Base-by-base conservation (phyloP, 2,329 filamentous ascomycete genomes). In the Colletotrichum eleusines region DNA sequence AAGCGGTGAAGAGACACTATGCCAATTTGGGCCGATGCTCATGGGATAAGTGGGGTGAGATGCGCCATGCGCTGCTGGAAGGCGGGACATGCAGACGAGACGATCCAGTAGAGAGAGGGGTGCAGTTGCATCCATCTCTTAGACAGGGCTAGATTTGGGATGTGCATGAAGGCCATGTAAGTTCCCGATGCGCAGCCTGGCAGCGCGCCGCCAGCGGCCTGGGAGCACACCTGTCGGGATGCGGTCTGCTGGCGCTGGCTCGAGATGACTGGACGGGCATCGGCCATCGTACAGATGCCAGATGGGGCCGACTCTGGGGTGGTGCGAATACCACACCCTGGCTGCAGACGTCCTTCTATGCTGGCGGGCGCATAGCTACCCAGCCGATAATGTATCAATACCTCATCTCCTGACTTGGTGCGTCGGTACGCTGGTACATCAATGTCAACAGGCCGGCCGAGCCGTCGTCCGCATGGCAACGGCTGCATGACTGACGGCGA, bases 321-420 rank as follows among this genome's bases (percentile, higher is more conserved):
- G 59, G 53, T 69, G 64, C 58, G 63, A 31, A 66, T 77, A 78
- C 75, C 66, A 62, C 48, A 18, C 38, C 46, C 58, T 16, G 33
- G n/a, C n/a, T n/a, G n/a, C 6, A n/a, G 40, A 53, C 12, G 48
- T 57, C 42, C 12, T 42, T 38, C 42, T 40, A 71, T 75, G 71
- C 73, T 76, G 75, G 75, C 65, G 75, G 76, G 79, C 70, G 79
- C 77, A 78, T 80, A 67, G 79, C 78, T 81, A 78, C 79, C 79
- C 79, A 80, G 80, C 73, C 57, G 40, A 18, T 74, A 74, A 77
- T 76, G 80, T 81, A 81, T 76, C 76, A 73, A 76, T 78, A 77
- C 76, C 76, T 77, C 65, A 73, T n/a, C 18, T 35, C 31, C 20
- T 62, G 20, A 23, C 23, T 40, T 58, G 62, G 35, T 42, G 46